Evolutionary conservation across 2,329 filamentous ascomycete species (phyloP).

Genomic region (Balansia obtecta): DNA sequence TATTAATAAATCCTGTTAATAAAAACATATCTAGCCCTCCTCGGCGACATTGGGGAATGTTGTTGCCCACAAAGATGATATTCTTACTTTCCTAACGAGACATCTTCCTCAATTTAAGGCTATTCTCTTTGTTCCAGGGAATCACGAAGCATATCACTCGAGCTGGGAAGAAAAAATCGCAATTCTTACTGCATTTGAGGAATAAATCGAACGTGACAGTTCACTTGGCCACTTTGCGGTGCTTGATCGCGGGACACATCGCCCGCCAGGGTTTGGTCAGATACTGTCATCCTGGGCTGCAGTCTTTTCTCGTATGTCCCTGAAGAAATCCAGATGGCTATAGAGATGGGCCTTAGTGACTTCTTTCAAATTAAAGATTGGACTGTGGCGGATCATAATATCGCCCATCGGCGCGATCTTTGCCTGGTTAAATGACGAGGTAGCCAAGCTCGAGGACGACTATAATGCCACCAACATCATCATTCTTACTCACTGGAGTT

Average conservation of each 20-base stretch:
- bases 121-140: slow-evolving; percentile 41
- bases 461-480: slow-evolving; percentile 15
- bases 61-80: slow-evolving; percentile 25
- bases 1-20: no score
- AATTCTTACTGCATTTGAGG: slow-evolving; percentile 21
- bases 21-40: slow-evolving; percentile 39
- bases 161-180: slow-evolving; percentile 21
- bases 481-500: slow-evolving; percentile 31
- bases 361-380: slow-evolving; percentile 35
- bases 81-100: slow-evolving; percentile 28
- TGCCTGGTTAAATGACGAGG: slow-evolving; percentile 29
- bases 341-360: slow-evolving; percentile 35
- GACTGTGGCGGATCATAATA: slow-evolving; percentile 24
- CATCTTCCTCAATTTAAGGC: slow-evolving; percentile 35
- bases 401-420: slow-evolving; percentile 25
- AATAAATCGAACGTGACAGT: slow-evolving; percentile 11
- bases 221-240: slow-evolving; percentile 26
- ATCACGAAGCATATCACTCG: slow-evolving; percentile 41
- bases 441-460: slow-evolving; percentile 13
- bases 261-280: slow-evolving; percentile 12
- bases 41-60: slow-evolving; percentile 44
- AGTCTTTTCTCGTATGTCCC: slow-evolving; percentile 37
- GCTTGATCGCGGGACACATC: slow-evolving; percentile 20
- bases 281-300: slow-evolving; percentile 22
- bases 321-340: slow-evolving; percentile 19